A percentile compares a stretch with the other conserved stretches of the same genome.
Conservation (phyloP, 2,329 filamentous ascomycete species). For the Akanthomyces muscarius region DNA sequence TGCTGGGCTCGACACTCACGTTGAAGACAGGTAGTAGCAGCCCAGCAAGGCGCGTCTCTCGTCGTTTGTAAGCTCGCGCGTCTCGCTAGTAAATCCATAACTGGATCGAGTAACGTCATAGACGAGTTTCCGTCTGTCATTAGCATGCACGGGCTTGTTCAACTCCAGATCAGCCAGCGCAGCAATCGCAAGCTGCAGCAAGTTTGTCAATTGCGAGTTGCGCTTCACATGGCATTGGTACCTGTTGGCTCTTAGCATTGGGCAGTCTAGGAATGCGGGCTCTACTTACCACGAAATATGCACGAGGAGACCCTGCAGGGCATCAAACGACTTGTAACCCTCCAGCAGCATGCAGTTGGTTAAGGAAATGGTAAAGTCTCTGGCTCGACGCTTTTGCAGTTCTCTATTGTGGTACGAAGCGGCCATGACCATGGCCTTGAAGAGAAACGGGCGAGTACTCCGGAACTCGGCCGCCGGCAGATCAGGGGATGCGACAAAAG, state of each 20-base stretch:
- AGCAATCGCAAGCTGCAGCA: constrained; percentile 11
- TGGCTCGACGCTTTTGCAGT: constrained; percentile 5
- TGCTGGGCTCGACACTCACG: not conserved
- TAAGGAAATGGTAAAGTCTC: constrained; percentile 9
- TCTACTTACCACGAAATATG: constrained; percentile 8
- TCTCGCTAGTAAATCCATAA: constrained; percentile 13
- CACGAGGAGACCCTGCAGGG: constrained; percentile 4
- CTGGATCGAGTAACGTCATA: constrained; percentile 5
- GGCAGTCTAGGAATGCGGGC: no score
- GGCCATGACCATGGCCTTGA: constrained; percentile 16
- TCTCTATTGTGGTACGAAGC: constrained; percentile 9
- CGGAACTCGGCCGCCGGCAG: not conserved
- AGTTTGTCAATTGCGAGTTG: constrained; percentile 15
- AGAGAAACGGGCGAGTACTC: not conserved
- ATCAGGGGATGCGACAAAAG: constrained; percentile 1
- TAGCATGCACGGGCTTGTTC: constrained; percentile 11
- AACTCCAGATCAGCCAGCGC: constrained; percentile 9
- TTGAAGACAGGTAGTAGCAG: constrained; percentile 15
- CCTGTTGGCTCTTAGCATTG: constrained; percentile 4
- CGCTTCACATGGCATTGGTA: constrained; percentile 13
- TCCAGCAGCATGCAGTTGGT: constrained; percentile 7
- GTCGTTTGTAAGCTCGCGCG: not conserved
- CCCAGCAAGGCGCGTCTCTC: constrained; percentile 9
- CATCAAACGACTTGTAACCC: constrained; percentile 11
- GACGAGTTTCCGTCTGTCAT: constrained; percentile 11